Percentiles rank a stretch among this genome's conserved stretches.
These are phyloP conservation scores for Yarrowia phangngaensis DNA, from an alignment of 805 yeast genomes.

Conservation along the genomic window DNA sequence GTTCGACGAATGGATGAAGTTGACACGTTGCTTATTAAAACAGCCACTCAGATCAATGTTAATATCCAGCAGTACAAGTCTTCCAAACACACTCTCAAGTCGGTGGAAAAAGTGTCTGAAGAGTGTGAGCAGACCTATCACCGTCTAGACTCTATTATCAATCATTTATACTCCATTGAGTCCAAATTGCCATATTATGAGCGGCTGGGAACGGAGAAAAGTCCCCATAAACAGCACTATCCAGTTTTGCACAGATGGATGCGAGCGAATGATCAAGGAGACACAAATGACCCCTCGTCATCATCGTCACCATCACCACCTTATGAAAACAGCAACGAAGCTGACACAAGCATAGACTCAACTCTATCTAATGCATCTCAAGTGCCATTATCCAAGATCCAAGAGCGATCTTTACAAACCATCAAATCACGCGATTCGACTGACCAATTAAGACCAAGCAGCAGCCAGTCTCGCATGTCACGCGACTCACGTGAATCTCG, in stretches of 20 bases:
- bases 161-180: slow-evolving; percentile 36
- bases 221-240: slow-evolving; percentile 46
- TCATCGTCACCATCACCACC: not conserved
- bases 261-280: not conserved
- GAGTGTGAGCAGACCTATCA: slow-evolving; percentile 25
- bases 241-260: slow-evolving; percentile 40
- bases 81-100: slow-evolving; percentile 12
- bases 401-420: slow-evolving; percentile 2
- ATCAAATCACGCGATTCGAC: slow-evolving; percentile 1
- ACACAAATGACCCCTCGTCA: too few relatives aligned
- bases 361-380: not conserved
- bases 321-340: not conserved
- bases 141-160: slow-evolving; percentile 1
- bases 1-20: slow-evolving; percentile 29
- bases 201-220: slow-evolving; percentile 40
- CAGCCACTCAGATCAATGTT: slow-evolving; percentile 26
- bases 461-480: slow-evolving; percentile 5
- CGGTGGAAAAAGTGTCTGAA: slow-evolving; percentile 26
- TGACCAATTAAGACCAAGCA: not conserved
- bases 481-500: not conserved
- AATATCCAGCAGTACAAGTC: slow-evolving; percentile 11
- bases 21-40: slow-evolving; percentile 29
- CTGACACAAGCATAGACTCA: slow-evolving; percentile 11
- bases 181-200: slow-evolving; percentile 40
- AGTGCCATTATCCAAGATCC: not conserved